Conservation (phyloP, 2,329 filamentous ascomycete species). For the Penicillium concentricum region DNA sequence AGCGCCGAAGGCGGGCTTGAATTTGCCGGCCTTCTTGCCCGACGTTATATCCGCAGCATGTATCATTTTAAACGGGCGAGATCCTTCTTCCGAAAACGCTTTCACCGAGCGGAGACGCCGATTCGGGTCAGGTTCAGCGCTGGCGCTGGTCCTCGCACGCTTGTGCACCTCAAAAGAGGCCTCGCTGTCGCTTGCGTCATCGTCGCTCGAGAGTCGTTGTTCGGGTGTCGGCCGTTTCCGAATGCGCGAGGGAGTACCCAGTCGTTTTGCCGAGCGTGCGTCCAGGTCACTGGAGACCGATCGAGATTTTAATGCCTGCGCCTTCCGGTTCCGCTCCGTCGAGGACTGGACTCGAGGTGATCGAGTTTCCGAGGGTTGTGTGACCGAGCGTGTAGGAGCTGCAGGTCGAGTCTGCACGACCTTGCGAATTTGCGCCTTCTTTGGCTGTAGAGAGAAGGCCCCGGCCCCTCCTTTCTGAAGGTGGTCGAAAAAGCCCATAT, state of each 20-base stretch:
- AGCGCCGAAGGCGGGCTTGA: slow-evolving; percentile 52
- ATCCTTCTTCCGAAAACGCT: slow-evolving; percentile 45
- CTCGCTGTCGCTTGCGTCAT: slow-evolving; percentile 44
- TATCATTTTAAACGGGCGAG: slow-evolving; percentile 43
- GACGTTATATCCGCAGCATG: slow-evolving; percentile 52
- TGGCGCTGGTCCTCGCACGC: slow-evolving; percentile 40
- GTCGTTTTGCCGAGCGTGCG: slow-evolving; percentile 30
- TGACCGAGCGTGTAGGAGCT: slow-evolving; percentile 28
- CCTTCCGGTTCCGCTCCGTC: slow-evolving; percentile 24
- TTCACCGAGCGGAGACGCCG: slow-evolving; percentile 46
- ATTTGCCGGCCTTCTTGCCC: slow-evolving; percentile 47
- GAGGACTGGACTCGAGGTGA: slow-evolving; percentile 20
- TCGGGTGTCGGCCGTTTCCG: slow-evolving; percentile 42
- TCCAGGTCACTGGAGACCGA: slow-evolving; percentile 34
- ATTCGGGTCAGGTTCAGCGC: slow-evolving; percentile 45
- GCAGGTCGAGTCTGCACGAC: slow-evolving; percentile 39
- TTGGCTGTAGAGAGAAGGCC: slow-evolving; percentile 41
- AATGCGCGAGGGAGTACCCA: slow-evolving; percentile 31
- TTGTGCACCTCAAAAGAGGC: slow-evolving; percentile 45
- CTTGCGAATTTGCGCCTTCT: slow-evolving; percentile 45
- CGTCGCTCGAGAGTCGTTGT: slow-evolving; percentile 41
- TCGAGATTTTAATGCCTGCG: slow-evolving; percentile 26
- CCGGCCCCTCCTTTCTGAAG: slow-evolving; percentile 45
- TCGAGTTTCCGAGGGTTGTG: slow-evolving; percentile 23
- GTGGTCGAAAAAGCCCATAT: slow-evolving; percentile 48